Percentiles rank a stretch among this genome's conserved stretches.
These are phyloP conservation scores for Triadica sebifera DNA, from an alignment of 345 rosid genomes.

Conservation along the genomic window DNA sequence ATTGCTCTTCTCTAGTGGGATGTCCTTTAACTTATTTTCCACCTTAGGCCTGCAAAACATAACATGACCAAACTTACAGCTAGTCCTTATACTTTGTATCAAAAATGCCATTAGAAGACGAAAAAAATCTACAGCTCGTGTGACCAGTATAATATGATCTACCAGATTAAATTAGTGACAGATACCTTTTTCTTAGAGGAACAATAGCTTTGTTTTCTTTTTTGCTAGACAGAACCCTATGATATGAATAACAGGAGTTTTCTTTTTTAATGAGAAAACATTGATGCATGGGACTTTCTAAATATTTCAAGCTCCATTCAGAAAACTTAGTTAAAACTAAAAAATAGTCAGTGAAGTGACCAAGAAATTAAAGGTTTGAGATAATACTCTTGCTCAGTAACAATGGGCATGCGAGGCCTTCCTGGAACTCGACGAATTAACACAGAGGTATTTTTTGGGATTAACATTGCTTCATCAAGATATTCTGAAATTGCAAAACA, in stretches of 20 bases:
- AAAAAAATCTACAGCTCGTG: background rate
- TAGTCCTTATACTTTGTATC: conserved; percentile 5
- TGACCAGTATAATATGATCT: background rate
- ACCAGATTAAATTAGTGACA: background rate
- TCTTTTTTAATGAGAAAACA: background rate
- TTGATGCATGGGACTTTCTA: background rate
- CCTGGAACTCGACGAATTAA: conserved; percentile 98
- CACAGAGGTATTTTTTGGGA: conserved; percentile 96
- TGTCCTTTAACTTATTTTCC: conserved; percentile 48
- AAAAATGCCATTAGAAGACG: background rate
- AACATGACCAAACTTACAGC: conserved; percentile 27
- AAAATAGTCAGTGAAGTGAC: conserved; percentile 19
- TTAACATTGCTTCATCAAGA: conserved; percentile 89
- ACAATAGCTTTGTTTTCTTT: no score
- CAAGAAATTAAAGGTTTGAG: conserved; percentile 46
- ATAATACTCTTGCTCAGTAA: conserved; percentile 77
- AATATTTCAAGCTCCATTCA: conserved; percentile 6
- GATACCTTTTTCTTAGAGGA: background rate
- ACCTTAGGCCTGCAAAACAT: conserved; percentile 61
- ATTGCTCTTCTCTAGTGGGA: conserved; percentile 48
- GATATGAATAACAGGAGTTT: background rate
- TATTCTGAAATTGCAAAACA: conserved; percentile 87
- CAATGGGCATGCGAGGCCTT: conserved; percentile 92
- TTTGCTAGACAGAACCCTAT: background rate
- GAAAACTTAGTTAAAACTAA: conserved; percentile 13